Evolutionary conservation across 1,284 basidiomycete species (phyloP).

Genomic region (Fomitopsis palustris): DNA sequence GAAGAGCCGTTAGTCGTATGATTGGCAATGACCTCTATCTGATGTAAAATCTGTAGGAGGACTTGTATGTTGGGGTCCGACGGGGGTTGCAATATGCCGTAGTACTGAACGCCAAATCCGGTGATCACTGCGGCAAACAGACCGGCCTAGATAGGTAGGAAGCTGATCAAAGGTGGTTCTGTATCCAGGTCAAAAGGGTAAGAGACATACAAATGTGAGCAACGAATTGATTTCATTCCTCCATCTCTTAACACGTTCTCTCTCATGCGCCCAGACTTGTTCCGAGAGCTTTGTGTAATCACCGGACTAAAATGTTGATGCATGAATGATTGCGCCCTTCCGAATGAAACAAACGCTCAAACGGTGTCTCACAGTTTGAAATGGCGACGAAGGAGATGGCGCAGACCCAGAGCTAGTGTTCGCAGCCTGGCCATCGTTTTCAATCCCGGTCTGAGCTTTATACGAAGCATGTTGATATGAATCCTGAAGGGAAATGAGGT

Average conservation of each 20-base stretch:
- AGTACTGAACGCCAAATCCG: not conserved
- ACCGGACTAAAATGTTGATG: too few species aligned
- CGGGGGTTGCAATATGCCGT: not conserved
- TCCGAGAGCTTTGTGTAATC: not conserved
- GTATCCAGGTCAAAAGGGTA: not conserved
- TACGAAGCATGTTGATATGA: too few species aligned
- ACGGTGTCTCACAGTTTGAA: too few species aligned
- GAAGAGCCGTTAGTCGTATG: not conserved
- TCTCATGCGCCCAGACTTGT: not conserved
- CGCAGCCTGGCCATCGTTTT: too few species aligned
- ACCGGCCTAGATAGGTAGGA: not conserved
- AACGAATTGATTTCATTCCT: not conserved
- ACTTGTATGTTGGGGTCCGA: not conserved
- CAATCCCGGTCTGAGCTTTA: too few species aligned
- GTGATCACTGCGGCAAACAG: not conserved
- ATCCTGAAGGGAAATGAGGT: too few species aligned
- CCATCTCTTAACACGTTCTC: not conserved
- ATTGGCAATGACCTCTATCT: not conserved
- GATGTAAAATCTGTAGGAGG: not conserved
- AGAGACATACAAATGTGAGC: not conserved
- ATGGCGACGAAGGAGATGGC: too few species aligned
- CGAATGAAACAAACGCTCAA: too few species aligned
- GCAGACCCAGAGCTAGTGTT: too few species aligned
- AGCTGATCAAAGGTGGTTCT: not conserved
- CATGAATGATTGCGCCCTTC: too few species aligned